Conservation (phyloP, 371 early-diverging fungal genomes). For the Rhizopus sp. region DNA sequence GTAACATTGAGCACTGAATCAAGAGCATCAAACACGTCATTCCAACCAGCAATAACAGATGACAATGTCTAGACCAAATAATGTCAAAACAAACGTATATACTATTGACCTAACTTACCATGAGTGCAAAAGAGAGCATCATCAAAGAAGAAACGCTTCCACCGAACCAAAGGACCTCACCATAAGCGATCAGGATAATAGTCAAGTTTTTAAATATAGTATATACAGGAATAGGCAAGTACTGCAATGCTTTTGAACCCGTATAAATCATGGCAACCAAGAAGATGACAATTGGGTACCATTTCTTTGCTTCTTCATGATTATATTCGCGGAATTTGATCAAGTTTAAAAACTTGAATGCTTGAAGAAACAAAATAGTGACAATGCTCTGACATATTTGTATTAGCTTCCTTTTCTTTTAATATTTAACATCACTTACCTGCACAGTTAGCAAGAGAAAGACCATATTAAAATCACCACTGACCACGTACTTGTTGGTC, state of each 20-base stretch:
- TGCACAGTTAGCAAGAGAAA: conserved; percentile 90
- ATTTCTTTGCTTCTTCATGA: conserved; percentile 66
- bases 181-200: conserved; percentile 96
- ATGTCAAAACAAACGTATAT: neutral
- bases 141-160: conserved; percentile 79
- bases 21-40: conserved; percentile 65
- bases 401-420: neutral
- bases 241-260: conserved; percentile 93
- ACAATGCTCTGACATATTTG: conserved; percentile 31
- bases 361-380: conserved; percentile 39
- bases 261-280: conserved; percentile 98
- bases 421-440: conserved; percentile 43
- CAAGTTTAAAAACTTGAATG: conserved; percentile 64
- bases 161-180: conserved; percentile 85
- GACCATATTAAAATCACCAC: conserved; percentile 85
- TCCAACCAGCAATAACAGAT: conserved; percentile 90
- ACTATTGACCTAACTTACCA: conserved; percentile 55
- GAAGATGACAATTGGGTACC: conserved; percentile 89
- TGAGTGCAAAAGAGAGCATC: conserved; percentile 84
- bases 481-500: conserved; percentile 94
- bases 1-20: conserved; percentile 26
- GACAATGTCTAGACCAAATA: conserved; percentile 64
- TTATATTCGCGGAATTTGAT: conserved; percentile 70
- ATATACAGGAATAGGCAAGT: conserved; percentile 92
- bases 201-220: conserved; percentile 99